phyloP scores from a whole-genome alignment of 192 early-diverging fungal genomes.

The Coemansia sp. region DNA sequence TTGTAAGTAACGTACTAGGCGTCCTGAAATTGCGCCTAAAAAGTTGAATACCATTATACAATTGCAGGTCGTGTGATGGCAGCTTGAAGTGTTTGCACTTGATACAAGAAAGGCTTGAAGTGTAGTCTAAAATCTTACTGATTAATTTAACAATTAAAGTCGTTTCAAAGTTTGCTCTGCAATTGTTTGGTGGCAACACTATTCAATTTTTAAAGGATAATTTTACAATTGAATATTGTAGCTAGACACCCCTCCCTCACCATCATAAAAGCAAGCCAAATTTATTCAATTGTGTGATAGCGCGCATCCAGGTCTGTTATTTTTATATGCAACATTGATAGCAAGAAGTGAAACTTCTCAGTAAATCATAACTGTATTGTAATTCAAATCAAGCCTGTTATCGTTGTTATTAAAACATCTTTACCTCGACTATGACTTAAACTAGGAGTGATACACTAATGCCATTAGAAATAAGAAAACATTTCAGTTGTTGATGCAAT shows the following conservation, averaged over 20 bases:
- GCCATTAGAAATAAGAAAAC: background rate
- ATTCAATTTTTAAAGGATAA: background rate
- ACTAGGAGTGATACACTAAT: background rate
- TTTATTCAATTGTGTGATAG: background rate
- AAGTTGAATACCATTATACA: conserved; percentile 5
- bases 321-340: background rate
- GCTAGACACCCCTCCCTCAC: background rate
- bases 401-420: background rate
- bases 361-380: background rate
- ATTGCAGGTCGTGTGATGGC: conserved; percentile 1
- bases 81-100: background rate
- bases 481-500: background rate
- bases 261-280: background rate
- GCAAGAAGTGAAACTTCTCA: background rate
- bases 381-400: background rate
- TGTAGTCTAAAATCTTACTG: background rate
- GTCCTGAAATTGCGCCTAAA: background rate
- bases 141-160: background rate
- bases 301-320: background rate
- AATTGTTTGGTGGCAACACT: background rate
- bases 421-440: background rate
- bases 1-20: background rate
- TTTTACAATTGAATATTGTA: background rate
- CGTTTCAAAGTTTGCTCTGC: background rate
- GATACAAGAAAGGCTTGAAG: background rate